These are phyloP conservation scores for Tricharina praecox DNA, from an alignment of 495 filamentous ascomycete genomes.

Conservation along the genomic window DNA sequence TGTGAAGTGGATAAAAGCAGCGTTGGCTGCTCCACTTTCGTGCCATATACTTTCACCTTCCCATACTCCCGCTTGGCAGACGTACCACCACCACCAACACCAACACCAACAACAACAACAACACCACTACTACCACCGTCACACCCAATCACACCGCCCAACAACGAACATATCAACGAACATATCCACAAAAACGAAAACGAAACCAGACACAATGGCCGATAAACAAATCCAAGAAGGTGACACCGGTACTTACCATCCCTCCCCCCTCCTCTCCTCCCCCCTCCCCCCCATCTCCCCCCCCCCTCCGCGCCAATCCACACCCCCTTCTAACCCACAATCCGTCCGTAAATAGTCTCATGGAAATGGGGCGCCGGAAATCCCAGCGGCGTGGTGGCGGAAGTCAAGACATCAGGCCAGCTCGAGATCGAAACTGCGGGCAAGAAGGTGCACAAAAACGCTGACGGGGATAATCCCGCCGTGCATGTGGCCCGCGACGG, in stretches of 20 bases:
- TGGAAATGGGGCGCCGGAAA: constrained; percentile 39
- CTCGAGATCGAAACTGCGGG: constrained; percentile 43
- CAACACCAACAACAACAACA: too few relatives aligned
- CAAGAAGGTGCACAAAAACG: constrained; percentile 46
- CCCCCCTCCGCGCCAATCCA: too few relatives aligned
- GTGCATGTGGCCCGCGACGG: constrained; percentile 39
- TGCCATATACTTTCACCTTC: too few relatives aligned
- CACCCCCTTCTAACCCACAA: constrained; percentile 4
- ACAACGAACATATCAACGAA: too few relatives aligned
- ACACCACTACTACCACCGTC: too few relatives aligned
- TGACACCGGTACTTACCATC: constrained; percentile 30
- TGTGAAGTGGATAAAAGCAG: too few relatives aligned
- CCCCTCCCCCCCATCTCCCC: not conserved
- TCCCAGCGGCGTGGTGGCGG: constrained; percentile 39
- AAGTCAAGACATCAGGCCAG: constrained; percentile 41
- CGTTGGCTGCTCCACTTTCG: too few relatives aligned
- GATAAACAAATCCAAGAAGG: constrained; percentile 27
- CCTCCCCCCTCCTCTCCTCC: constrained; percentile 9
- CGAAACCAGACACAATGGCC: not conserved
- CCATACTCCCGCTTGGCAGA: too few relatives aligned
- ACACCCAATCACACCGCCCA: too few relatives aligned
- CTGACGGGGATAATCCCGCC: constrained; percentile 39
- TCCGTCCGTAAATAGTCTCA: constrained; percentile 32
- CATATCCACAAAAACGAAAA: too few relatives aligned
- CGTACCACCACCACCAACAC: too few relatives aligned